Base-by-base conservation (phyloP, 257 asterid species). In the Solanum sitiens region DNA sequence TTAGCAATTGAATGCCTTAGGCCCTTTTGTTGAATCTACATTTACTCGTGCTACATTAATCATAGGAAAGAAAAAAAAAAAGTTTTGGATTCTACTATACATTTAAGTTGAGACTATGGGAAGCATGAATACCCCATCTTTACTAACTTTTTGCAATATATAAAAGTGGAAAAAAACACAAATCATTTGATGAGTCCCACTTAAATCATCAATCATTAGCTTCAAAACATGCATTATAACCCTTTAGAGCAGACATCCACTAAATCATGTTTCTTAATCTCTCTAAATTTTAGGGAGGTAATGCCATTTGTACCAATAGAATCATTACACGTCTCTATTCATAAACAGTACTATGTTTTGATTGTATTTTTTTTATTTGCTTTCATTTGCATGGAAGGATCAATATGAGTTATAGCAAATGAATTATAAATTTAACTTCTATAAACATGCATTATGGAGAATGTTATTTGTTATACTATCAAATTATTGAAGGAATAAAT, bases 261-360 rank as follows among this genome's bases (percentile, higher is more conserved):
- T 16, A 47, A 47, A 80, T 27, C 70, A 50, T 80, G 85, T 80
- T 80, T 80, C 16, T 71, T 83, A 85, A 84, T 89, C 86, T 87
- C 90, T 89, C 88, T 85, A 40, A 70, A 83, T 14, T 72, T 77
- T 76, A n/a, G 83, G 84, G 40, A 77, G n/a, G 25, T 2, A 77
- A 25, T 79, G 40, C 84, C 67, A 9, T 20, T 45, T 79, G 18
- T 15, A 45, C 40, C 65, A 45, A 15, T 27, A 5, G n/a, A 25
- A 79, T 79, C 40, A 44, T 79, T 47, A 4, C 61, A 79, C 40
- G 8, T 16, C 13, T 79, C 37, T 44, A 6, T 44, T 25, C n/a
- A 18, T 23, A 23, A 23, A 44, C 63, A 37, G 39, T 5, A 53
- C 63, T 18, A 44, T n/a, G 25, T 25, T 77, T 25, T 27, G 50